These are phyloP conservation scores for Talaromyces sp. DNA, from an alignment of 2,329 filamentous ascomycete species.

Conservation along the genomic window DNA sequence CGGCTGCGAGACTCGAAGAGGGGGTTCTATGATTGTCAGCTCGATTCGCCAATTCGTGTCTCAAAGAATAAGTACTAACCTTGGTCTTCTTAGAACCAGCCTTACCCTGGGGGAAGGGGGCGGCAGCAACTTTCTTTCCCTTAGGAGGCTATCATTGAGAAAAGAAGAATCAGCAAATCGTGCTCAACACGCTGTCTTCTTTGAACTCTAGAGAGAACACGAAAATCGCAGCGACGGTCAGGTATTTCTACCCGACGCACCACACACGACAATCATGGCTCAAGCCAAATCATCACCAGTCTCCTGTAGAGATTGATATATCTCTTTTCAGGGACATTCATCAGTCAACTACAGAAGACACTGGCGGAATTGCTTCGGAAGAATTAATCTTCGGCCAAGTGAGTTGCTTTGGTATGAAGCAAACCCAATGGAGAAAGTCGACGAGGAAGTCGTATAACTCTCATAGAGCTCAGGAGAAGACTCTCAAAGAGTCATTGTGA, in stretches of 20 bases:
- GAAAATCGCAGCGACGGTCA: constrained; percentile 20
- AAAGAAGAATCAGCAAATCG: constrained; percentile 88
- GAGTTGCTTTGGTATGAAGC: constrained; percentile 19
- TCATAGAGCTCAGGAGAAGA: constrained; percentile 40
- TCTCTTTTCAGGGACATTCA: constrained; percentile 15
- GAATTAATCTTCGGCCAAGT: constrained; percentile 24
- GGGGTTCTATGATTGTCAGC: constrained; percentile 68
- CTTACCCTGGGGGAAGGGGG: constrained; percentile 94
- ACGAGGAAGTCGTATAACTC: constrained; percentile 24
- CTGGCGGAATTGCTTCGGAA: constrained; percentile 39
- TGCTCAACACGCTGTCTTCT: constrained; percentile 72
- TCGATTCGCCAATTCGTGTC: not conserved
- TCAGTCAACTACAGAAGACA: constrained; percentile 27
- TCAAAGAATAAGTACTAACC: constrained; percentile 58
- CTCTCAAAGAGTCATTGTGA: constrained; percentile 37
- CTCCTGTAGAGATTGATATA: not conserved
- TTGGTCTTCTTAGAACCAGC: constrained; percentile 93
- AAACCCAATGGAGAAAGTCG: constrained; percentile 24
- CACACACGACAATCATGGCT: constrained; percentile 47
- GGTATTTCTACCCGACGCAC: constrained; percentile 19
- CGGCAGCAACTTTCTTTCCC: constrained; percentile 97
- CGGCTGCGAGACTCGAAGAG: constrained; percentile 96
- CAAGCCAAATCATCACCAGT: constrained; percentile 52
- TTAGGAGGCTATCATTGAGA: constrained; percentile 99
- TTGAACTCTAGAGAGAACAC: constrained; percentile 82